Percentiles rank a stretch among this genome's conserved stretches.
Conservation (phyloP, 2,329 filamentous ascomycete genomes). For the Xylaria sp. region DNA sequence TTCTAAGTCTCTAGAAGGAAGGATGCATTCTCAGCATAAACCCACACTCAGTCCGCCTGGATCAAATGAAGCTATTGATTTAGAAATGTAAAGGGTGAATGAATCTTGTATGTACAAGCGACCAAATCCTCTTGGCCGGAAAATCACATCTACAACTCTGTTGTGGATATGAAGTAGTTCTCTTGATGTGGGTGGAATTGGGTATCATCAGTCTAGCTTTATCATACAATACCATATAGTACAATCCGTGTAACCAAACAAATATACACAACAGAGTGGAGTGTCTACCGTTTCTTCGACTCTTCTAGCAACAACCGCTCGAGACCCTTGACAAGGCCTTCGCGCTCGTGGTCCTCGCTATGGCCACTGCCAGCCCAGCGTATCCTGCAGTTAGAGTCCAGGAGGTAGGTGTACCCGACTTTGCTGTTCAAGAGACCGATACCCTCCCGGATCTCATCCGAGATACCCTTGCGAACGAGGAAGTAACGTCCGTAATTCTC, state of each 20-base stretch:
- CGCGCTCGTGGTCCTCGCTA: conserved; percentile 72
- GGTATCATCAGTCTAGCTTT: conserved; percentile 36
- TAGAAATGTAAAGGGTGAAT: no score
- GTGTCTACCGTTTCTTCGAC: conserved; percentile 20
- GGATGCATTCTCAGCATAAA: no score
- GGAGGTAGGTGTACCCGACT: conserved; percentile 92
- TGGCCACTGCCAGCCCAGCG: conserved; percentile 90
- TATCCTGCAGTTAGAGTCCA: conserved; percentile 89
- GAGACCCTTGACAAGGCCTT: conserved; percentile 73
- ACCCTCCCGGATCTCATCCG: conserved; percentile 70
- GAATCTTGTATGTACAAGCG: no score
- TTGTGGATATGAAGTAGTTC: not conserved
- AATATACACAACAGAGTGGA: not conserved
- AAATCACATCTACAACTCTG: not conserved
- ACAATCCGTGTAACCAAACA: not conserved
- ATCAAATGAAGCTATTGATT: no score
- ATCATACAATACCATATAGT: conserved; percentile 25
- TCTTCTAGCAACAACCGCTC: conserved; percentile 69
- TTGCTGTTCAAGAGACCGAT: conserved; percentile 85
- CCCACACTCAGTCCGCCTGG: no score
- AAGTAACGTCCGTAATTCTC: conserved; percentile 71
- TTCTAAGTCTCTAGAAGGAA: no score
- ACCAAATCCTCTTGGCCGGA: no score
- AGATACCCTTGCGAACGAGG: conserved; percentile 67
- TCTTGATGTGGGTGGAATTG: conserved; percentile 15